Base-by-base conservation (phyloP, 495 filamentous ascomycete genomes). In the Penicillium longicatenatum region DNA sequence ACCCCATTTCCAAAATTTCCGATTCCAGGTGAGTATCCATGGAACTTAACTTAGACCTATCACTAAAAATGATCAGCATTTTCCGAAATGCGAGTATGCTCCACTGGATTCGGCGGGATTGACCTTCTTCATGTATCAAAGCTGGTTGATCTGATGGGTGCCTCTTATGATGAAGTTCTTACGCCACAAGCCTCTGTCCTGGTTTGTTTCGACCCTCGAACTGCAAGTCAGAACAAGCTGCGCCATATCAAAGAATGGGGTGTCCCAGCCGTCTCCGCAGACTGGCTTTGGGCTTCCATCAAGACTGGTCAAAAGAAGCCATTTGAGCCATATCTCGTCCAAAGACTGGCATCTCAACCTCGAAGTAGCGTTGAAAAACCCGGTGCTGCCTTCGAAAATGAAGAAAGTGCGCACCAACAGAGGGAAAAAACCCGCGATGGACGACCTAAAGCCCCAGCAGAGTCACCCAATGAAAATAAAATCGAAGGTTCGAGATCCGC, bases 271-370 rank as follows among this genome's bases (percentile, higher is more conserved):
- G 89, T 98, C 19, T 84, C 79, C 6, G 81, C 81, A 5, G 84
- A 85, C 14, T 98, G 94, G 94, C 76, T 98, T 3, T 92, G 88
- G 85, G 82, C 85, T 48, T 93, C 88, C 62, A 84, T 97, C n/a
- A 71, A 75, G 47, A 66, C 63, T 35, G 81, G 82, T n/a, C 72
- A 79, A 54, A 78, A 67, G 60, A 77, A 83, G 49, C 66, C 78
- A 14, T 83, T 85, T 44, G 72, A 74, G n/a, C 65, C 76, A 4
- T 82, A 81, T 57, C 50, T 77, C 10, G 61, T 79, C 14, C 70
- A 54, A 51, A 71, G 62, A 53, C 64, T 54, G 55, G 46, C 59
- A 45, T 62, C 72, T 10, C 73, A 72, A 59, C 65, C 45, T 14
- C 44, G 45, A 19, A 64, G 54, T 37, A 58, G 60, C 47, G 50